A percentile compares a stretch with the other conserved stretches of the same genome.
These are phyloP conservation scores for Ceratocystis alfenasii DNA, from an alignment of 2,329 filamentous ascomycete species.

Conservation along the genomic window DNA sequence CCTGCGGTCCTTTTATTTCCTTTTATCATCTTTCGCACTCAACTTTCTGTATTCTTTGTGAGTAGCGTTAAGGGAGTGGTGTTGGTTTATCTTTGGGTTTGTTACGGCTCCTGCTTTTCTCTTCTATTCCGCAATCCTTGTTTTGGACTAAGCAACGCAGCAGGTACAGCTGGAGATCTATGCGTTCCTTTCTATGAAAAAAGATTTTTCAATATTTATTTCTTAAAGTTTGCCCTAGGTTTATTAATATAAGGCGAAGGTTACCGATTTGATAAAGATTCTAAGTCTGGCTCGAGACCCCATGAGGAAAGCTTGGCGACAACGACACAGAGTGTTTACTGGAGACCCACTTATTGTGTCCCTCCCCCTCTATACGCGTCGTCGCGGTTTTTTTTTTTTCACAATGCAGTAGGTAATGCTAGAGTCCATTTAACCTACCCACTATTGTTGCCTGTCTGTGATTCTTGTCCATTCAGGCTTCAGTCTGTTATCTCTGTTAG, in stretches of 20 bases:
- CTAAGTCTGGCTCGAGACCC: no score
- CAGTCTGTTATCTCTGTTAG: not conserved
- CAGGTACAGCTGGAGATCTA: no score
- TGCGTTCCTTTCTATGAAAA: not conserved
- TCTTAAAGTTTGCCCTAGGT: no score
- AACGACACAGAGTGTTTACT: not conserved
- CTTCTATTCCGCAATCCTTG: no score
- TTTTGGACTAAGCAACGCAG: no score
- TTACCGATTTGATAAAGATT: no score
- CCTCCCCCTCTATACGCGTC: not conserved
- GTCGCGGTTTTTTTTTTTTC: not conserved
- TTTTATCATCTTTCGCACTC: not conserved
- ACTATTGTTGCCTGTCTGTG: not conserved
- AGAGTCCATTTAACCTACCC: not conserved
- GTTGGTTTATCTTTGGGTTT: not conserved
- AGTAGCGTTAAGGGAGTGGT: not conserved
- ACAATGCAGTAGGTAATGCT: not conserved
- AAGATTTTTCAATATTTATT: not conserved
- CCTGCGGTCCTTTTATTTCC: not conserved
- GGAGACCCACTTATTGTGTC: not conserved
- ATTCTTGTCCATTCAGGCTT: not conserved
- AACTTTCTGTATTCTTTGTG: not conserved
- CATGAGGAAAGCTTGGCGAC: no score
- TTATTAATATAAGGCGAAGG: no score
- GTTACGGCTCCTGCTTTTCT: not conserved